Evolutionary conservation across 2,329 filamentous ascomycete species (phyloP).

Genomic region (Fusarium sp.): DNA sequence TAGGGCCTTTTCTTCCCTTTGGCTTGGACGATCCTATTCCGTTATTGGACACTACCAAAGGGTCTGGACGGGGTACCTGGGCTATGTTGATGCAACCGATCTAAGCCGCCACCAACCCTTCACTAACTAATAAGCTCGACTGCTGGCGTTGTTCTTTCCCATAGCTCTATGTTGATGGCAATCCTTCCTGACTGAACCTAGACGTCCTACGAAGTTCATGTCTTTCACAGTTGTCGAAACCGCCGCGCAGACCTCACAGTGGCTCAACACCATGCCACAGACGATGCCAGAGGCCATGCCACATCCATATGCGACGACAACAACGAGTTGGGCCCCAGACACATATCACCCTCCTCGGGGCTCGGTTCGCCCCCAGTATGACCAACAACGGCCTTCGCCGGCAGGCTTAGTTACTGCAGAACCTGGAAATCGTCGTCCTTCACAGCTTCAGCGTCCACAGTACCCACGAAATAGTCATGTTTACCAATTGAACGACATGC

Average conservation of each 20-base stretch:
- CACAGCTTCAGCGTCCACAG: constrained; percentile 21
- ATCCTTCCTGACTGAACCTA: constrained; percentile 12
- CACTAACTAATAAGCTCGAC: constrained; percentile 25
- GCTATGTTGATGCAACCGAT: constrained; percentile 42
- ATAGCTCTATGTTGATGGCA: constrained; percentile 23
- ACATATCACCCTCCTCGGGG: constrained; percentile 29
- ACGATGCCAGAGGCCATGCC: constrained; percentile 44
- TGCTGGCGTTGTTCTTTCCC: constrained; percentile 23
- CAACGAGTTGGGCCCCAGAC: constrained; percentile 34
- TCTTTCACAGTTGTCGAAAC: constrained; percentile 36
- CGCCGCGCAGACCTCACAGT: constrained; percentile 23
- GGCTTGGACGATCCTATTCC: constrained; percentile 28
- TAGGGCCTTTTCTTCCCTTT: constrained; percentile 34
- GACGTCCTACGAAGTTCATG: constrained; percentile 31
- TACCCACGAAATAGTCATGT: constrained; percentile 10
- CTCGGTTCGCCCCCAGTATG: constrained; percentile 43
- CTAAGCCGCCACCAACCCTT: constrained; percentile 31
- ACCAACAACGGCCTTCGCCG: constrained; percentile 43
- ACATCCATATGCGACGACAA: constrained; percentile 33
- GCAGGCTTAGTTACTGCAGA: constrained; percentile 37
- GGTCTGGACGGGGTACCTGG: constrained; percentile 24
- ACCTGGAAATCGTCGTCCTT: constrained; percentile 23
- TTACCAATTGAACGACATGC: constrained; percentile 28
- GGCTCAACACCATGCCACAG: constrained; percentile 35
- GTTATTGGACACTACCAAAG: constrained; percentile 30